phyloP scores from a whole-genome alignment of 2,329 filamentous ascomycete species.

The Paraconiothyrium sp. region DNA sequence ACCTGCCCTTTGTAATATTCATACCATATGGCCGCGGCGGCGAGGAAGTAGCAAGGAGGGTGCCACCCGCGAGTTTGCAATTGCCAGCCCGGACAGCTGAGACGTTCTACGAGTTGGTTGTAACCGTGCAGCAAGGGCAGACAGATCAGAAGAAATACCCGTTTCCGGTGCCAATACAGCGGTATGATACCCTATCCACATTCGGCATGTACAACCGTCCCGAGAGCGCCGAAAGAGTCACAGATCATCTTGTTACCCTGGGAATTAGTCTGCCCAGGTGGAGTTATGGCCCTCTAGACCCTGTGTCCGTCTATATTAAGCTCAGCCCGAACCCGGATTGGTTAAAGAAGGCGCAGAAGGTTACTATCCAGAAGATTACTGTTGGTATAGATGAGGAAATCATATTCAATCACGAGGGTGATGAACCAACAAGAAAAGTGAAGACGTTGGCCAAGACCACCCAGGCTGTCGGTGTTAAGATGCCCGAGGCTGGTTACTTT shows the following conservation, averaged over 20 bases:
- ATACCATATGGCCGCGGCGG: slow-evolving; percentile 94
- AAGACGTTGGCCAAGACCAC: slow-evolving; percentile 87
- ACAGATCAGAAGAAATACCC: slow-evolving; percentile 87
- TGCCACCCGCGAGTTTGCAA: slow-evolving; percentile 91
- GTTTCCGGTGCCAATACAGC: slow-evolving; percentile 88
- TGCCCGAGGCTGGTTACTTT: slow-evolving; percentile 91
- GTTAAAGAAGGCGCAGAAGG: slow-evolving; percentile 87
- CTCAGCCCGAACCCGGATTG: slow-evolving; percentile 91
- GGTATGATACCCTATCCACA: slow-evolving; percentile 96
- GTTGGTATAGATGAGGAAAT: slow-evolving; percentile 96
- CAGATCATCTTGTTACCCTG: slow-evolving; percentile 90
- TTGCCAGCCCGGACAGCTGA: slow-evolving; percentile 93
- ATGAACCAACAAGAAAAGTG: slow-evolving; percentile 89
- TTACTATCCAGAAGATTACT: slow-evolving; percentile 93
- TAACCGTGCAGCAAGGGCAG: slow-evolving; percentile 91
- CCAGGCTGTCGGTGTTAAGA: slow-evolving; percentile 80
- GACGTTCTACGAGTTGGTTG: slow-evolving; percentile 95
- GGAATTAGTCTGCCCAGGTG: slow-evolving; percentile 92
- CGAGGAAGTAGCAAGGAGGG: slow-evolving; percentile 86
- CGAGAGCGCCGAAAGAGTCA: slow-evolving; percentile 83
- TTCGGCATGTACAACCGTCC: slow-evolving; percentile 99
- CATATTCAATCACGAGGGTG: slow-evolving; percentile 97
- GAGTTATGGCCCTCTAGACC: slow-evolving; percentile 96
- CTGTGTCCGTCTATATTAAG: slow-evolving; percentile 95
- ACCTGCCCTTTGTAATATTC: slow-evolving; percentile 95